Conservation (phyloP, 202 grass and related monocot genomes). For the Musa balbisiana region DNA sequence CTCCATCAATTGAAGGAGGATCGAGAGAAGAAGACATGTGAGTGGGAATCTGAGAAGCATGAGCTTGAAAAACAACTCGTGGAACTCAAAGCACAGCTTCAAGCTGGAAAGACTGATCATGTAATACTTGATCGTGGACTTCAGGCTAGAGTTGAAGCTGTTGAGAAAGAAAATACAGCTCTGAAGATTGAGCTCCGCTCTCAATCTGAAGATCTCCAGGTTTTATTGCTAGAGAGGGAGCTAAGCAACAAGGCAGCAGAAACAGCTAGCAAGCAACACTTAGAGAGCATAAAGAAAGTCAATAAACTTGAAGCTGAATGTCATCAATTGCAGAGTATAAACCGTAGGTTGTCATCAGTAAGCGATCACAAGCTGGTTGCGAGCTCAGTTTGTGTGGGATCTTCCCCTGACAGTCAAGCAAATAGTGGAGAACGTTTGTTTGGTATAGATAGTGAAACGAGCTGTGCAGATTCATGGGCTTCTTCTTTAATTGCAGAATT, state of each 20-base stretch:
- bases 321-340: constrained; percentile 42
- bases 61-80: constrained; percentile 19
- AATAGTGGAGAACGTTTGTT: constrained; percentile 60
- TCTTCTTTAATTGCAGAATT: constrained; percentile 74
- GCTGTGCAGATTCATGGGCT: constrained; percentile 67
- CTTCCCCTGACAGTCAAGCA: constrained; percentile 63
- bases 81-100: constrained; percentile 39
- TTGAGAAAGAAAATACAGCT: no score
- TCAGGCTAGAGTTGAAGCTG: not conserved
- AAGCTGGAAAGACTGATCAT: constrained; percentile 35
- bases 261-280: constrained; percentile 83
- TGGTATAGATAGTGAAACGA: constrained; percentile 53
- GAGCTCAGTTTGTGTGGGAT: constrained; percentile 54
- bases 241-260: constrained; percentile 77
- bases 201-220: no score
- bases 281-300: constrained; percentile 80
- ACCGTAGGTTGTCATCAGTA: constrained; percentile 31
- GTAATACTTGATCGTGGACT: constrained; percentile 18
- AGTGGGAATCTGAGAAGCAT: constrained; percentile 8
- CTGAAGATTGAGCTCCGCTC: not conserved
- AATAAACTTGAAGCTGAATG: constrained; percentile 82
- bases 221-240: no score
- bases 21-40: constrained; percentile 51
- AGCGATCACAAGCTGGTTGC: constrained; percentile 33
- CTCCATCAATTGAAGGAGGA: constrained; percentile 76